Evolutionary conservation across 768 basidiomycete genomes (phyloP), one percentile per base, ranked within the genome.

Genomic region (Rhizopogon vesiculosus): DNA sequence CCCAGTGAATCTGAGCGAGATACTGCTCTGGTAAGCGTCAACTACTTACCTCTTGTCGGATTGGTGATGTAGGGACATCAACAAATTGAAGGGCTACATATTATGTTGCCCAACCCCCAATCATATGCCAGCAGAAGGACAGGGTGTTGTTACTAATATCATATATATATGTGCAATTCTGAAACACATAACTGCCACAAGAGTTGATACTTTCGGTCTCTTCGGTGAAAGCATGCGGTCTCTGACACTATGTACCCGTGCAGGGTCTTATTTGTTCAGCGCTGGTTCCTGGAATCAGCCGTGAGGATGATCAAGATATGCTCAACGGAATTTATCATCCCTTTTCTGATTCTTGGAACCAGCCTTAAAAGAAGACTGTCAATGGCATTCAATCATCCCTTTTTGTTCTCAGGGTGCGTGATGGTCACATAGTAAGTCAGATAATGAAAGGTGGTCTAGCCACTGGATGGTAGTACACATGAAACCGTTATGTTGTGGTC

Each of bases 391-490:
- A 38, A 1, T 60, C 56, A 69, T 49, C 67, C 67, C 60, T 41
- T 69, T 67, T 60, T 41, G 39, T 41, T 33, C 53, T 53, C 56
- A 35, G 53, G 53, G 49, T 38, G 9, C 28, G 53, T 41, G 33
- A 41, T 16, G 8, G 10, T 33, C 19, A 55, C 13, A 38, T 38
- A 10, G 35, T 38, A 13, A 38, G 45, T n/a, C 22, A 29, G 35
- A 13, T 15, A 48, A 39, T 38, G 48, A 48, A 52, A 35, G 40
- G 19, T 9, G 38, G 18, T 49, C 40, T 49, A 43, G n/a, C 25
- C 42, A 43, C 43, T 40, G 58, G 59, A 58, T 63, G 45, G 53
- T 65, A 42, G 63, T 69, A 69, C 68, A 69, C n/a, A 54, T 56
- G 57, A 40, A 60, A 33, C 51, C 66, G 43, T 56, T 68, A 62